These are phyloP conservation scores for Penicillium sp. DNA, from an alignment of 2,329 filamentous ascomycete genomes.

Conservation along the genomic window DNA sequence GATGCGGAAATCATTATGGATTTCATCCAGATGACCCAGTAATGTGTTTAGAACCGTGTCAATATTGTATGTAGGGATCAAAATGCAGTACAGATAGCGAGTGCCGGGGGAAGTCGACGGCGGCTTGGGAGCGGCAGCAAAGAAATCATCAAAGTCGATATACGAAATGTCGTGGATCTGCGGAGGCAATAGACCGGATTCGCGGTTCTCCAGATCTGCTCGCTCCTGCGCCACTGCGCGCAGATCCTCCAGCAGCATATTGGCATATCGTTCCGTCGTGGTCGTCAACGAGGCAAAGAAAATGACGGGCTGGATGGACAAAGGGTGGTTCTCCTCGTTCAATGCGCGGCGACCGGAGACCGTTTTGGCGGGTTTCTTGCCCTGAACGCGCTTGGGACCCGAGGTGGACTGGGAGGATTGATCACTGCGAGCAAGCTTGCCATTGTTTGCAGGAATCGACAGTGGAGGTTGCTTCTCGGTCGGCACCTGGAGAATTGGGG, in stretches of 20 bases:
- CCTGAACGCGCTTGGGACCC: slow-evolving; percentile 41
- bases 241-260: slow-evolving; percentile 63
- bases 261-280: slow-evolving; percentile 75
- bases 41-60: slow-evolving; percentile 89
- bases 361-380: slow-evolving; percentile 38
- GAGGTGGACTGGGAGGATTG: neutral
- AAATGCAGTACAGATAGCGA: slow-evolving; percentile 78
- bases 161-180: slow-evolving; percentile 78
- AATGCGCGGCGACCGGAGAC: slow-evolving; percentile 28
- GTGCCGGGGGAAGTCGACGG: slow-evolving; percentile 50
- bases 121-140: slow-evolving; percentile 72
- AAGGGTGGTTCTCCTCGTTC: slow-evolving; percentile 20
- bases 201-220: slow-evolving; percentile 29
- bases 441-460: slow-evolving; percentile 6
- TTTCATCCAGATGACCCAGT: slow-evolving; percentile 84
- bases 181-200: slow-evolving; percentile 56
- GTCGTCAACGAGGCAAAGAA: slow-evolving; percentile 92
- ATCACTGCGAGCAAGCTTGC: slow-evolving; percentile 18
- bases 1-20: slow-evolving; percentile 94
- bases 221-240: slow-evolving; percentile 44
- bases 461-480: slow-evolving; percentile 7
- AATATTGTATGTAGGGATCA: slow-evolving; percentile 92
- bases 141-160: slow-evolving; percentile 91
- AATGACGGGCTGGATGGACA: slow-evolving; percentile 66
- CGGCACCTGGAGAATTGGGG: slow-evolving; percentile 15